Conservation (phyloP, 768 basidiomycete species). For the Pisolithus albus region DNA sequence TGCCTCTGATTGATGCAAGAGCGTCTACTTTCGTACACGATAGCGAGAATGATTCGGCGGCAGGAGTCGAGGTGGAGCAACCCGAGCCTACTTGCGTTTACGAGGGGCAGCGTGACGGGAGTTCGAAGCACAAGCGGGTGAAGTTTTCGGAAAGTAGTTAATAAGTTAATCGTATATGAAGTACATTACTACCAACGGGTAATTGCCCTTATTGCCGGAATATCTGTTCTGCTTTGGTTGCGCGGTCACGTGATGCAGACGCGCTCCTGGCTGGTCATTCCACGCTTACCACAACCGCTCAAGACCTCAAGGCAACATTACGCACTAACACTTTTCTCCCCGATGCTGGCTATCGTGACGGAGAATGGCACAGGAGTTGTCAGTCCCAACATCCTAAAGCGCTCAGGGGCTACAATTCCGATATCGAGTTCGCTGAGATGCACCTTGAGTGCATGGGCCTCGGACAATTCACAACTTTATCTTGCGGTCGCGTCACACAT, state of each 20-base stretch:
- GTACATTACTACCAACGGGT: too few relatives aligned
- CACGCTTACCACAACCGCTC: background rate
- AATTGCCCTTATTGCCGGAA: too few relatives aligned
- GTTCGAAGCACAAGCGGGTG: too few relatives aligned
- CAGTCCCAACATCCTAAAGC: slow-evolving; percentile 43
- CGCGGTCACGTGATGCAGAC: background rate
- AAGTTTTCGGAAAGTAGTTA: background rate
- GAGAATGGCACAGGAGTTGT: slow-evolving; percentile 41
- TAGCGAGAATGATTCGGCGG: background rate
- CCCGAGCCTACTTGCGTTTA: background rate
- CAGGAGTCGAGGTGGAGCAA: background rate
- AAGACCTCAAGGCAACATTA: background rate
- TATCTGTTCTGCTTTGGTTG: too few relatives aligned
- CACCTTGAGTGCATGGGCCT: slow-evolving; percentile 41
- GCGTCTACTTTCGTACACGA: background rate
- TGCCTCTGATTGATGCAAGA: background rate
- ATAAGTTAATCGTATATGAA: background rate
- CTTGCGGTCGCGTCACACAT: slow-evolving; percentile 43
- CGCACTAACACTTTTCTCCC: background rate
- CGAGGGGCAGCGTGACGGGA: too few relatives aligned
- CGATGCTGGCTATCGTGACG: slow-evolving; percentile 53
- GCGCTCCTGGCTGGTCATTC: background rate
- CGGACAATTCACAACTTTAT: slow-evolving; percentile 50
- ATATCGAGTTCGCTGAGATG: slow-evolving; percentile 29
- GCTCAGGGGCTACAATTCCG: slow-evolving; percentile 34